Base-by-base conservation (phyloP, 352 stramenopile species). In the Pythium biforme region DNA sequence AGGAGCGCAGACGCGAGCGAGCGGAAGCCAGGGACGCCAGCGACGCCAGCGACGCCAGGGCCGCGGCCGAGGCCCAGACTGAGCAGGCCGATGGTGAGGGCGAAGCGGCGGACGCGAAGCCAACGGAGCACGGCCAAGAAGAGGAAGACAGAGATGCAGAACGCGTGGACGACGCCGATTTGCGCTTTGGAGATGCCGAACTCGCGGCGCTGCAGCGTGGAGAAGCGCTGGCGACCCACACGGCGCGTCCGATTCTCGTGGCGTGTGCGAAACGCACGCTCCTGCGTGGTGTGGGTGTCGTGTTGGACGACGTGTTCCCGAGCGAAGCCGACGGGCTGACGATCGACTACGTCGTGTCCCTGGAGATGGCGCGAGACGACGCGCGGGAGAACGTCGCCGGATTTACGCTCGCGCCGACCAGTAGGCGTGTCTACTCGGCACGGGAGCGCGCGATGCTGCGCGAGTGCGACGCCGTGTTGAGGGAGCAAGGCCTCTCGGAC, bases 241-340 rank as follows among this genome's bases (percentile, higher is more conserved):
- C 58, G 41, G 67, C 74, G 46, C 53, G 84, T 22, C 51, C 56
- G 23, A 23, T 91, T 14, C 56, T 89, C 4, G 52, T 71, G n/a
- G 60, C 72, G 23, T 81, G 81, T 49, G 76, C 65, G 20, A 72
- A 53, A 17, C 59, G 66, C 10, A 76, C 55, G 1, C 61, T 89
- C 1, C 64, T 89, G 7, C 68, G 74, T 41, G 81, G 81, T 33
- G 63, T 89, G 9, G 83, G 83, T 2, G 68, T 90, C 34, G 68
- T 89, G 20, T 41, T 90, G 39, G 83, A 92, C 47, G 79, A 88
- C 50, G 68, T 92, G 9, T 75, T 85, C 23, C 79, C 80, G 12
- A 45, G 3, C 6, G 77, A 90, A 37, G 51, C 88, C 10, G 62
- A 60, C 15, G 29, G 46, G 26, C 55, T 83, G n/a, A 51, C 53